Conservation (phyloP, 192 early-diverging fungal species). For the Jimgerdemannia flammicorona region DNA sequence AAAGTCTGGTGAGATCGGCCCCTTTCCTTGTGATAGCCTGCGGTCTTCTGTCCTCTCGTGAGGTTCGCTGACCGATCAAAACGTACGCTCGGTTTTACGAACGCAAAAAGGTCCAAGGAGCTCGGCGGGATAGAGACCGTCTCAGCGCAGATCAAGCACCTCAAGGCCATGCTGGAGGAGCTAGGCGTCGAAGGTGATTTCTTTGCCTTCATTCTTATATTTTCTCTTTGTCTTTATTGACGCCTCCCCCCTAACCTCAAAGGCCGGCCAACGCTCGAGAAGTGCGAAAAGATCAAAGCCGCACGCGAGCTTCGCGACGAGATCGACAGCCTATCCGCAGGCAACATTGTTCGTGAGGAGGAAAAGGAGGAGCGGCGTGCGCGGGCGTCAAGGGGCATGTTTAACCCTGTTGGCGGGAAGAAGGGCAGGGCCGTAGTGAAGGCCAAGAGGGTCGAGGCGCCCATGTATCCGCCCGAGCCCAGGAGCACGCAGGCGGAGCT, state of each 20-base stretch:
- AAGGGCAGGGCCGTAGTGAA: neutral
- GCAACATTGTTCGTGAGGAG: conserved; percentile 20
- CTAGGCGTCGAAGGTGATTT: conserved; percentile 18
- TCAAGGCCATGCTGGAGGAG: neutral
- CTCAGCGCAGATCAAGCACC: neutral
- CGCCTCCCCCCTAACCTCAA: too few relatives aligned
- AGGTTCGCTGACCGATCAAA: neutral
- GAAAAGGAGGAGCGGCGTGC: neutral
- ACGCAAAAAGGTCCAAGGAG: neutral
- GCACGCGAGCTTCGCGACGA: conserved; percentile 53
- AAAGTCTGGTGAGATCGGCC: conserved; percentile 15
- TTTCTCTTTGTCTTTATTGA: too few relatives aligned
- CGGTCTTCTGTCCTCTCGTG: neutral
- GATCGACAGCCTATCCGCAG: conserved; percentile 37
- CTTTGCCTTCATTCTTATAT: too few relatives aligned
- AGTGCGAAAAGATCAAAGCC: conserved; percentile 49
- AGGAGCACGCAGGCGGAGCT: conserved; percentile 1
- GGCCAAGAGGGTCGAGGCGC: neutral
- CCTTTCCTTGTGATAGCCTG: neutral
- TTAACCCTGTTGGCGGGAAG: neutral
- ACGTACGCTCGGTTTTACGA: neutral
- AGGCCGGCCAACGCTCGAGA: conserved; percentile 52
- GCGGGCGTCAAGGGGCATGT: neutral
- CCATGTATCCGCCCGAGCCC: neutral
- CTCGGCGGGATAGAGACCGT: neutral